These are phyloP conservation scores for Rhizopus delemar DNA, from an alignment of 371 early-diverging fungal genomes.

Conservation along the genomic window DNA sequence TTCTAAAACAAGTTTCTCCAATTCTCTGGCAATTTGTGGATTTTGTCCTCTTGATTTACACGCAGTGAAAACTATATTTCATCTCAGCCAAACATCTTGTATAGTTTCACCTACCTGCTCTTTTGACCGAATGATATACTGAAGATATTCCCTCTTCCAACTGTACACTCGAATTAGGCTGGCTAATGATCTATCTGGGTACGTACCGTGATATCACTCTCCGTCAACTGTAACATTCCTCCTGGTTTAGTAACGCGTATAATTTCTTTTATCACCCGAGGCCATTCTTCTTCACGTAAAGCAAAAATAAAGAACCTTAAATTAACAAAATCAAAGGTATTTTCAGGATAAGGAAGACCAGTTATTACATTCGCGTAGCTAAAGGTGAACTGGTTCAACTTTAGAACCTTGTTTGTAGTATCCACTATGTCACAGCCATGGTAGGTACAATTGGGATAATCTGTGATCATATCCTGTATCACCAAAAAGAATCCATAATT, in stretches of 20 bases:
- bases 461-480: slow-evolving; percentile 19
- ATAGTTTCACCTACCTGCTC: not conserved
- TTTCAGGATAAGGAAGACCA: slow-evolving; percentile 17
- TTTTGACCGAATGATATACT: not conserved
- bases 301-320: slow-evolving; percentile 19
- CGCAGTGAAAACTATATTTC: slow-evolving; percentile 16
- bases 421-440: slow-evolving; percentile 25
- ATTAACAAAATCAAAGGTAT: slow-evolving; percentile 25
- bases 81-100: too few relatives aligned
- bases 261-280: slow-evolving; percentile 13
- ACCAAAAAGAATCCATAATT: not conserved
- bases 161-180: too few relatives aligned
- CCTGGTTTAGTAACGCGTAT: slow-evolving; percentile 22
- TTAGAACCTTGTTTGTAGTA: slow-evolving; percentile 8
- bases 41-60: slow-evolving; percentile 26
- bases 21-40: slow-evolving; percentile 20
- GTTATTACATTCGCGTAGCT: slow-evolving; percentile 13
- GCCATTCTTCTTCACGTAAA: slow-evolving; percentile 21
- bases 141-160: not conserved
- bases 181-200: not conserved
- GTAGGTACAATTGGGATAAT: slow-evolving; percentile 19
- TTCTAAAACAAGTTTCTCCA: slow-evolving; percentile 13
- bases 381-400: slow-evolving; percentile 10
- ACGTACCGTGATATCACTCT: slow-evolving; percentile 10
- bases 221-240: slow-evolving; percentile 14